These are phyloP conservation scores for Solanum hybrid DNA, from an alignment of 305 asterid genomes.

Conservation along the genomic window DNA sequence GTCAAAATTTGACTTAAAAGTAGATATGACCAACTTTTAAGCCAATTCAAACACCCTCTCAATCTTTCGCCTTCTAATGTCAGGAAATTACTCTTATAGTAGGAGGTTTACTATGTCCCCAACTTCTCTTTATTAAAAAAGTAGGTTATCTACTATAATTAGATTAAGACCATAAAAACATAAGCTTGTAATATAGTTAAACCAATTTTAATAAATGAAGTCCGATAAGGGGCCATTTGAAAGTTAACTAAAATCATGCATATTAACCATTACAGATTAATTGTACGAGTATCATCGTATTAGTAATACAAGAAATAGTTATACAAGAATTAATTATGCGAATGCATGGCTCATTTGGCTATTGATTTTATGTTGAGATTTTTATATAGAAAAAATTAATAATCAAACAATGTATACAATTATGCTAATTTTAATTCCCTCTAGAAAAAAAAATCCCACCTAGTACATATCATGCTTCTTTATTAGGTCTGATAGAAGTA, in stretches of 20 bases:
- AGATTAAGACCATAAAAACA: neutral
- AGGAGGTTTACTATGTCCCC: neutral
- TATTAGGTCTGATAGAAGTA: neutral
- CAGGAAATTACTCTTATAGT: neutral
- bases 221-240: neutral
- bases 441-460: neutral
- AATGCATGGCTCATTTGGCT: neutral
- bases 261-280: neutral
- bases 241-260: neutral
- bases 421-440: neutral
- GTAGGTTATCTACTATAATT: neutral
- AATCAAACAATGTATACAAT: neutral
- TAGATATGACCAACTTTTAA: no score
- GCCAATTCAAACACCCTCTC: no score
- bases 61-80: no score
- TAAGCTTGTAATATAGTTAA: neutral
- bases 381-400: no score
- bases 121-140: neutral
- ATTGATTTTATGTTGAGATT: neutral
- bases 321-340: neutral
- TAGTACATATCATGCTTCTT: neutral
- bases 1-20: no score
- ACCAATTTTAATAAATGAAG: neutral
- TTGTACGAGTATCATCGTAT: neutral
- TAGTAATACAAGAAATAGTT: neutral